phyloP scores from a whole-genome alignment of 1,284 basidiomycete genomes.

The Rugosomyces carneus region DNA sequence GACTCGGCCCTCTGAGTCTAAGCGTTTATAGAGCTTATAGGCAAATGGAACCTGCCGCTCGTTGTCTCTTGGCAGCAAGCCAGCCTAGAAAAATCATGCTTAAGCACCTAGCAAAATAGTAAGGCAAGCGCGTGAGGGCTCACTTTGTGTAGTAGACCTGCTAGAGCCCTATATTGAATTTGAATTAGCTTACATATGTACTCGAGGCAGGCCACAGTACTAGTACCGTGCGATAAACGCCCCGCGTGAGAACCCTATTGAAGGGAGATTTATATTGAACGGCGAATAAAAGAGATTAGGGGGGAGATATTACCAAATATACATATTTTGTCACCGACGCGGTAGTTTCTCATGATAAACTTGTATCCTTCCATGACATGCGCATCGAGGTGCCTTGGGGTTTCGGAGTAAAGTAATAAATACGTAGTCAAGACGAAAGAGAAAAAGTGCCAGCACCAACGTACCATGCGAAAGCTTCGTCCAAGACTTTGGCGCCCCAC shows the following conservation, averaged over 20 bases:
- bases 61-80: slow-evolving; percentile 48
- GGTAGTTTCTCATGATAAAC: slow-evolving; percentile 60
- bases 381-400: neutral
- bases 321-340: neutral
- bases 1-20: slow-evolving; percentile 43
- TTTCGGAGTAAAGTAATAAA: slow-evolving; percentile 1
- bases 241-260: slow-evolving; percentile 16
- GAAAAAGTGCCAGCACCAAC: slow-evolving; percentile 25
- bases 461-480: slow-evolving; percentile 46
- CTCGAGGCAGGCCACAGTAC: too few species aligned
- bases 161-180: slow-evolving; percentile 5
- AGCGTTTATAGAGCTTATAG: slow-evolving; percentile 56
- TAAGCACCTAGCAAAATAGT: neutral
- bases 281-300: neutral
- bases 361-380: slow-evolving; percentile 42
- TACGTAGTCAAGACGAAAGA: slow-evolving; percentile 41
- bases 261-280: slow-evolving; percentile 10
- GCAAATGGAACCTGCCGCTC: slow-evolving; percentile 62
- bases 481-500: slow-evolving; percentile 18
- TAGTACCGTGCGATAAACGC: slow-evolving; percentile 14
- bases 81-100: slow-evolving; percentile 26
- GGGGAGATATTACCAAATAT: neutral
- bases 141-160: slow-evolving; percentile 17
- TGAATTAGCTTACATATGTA: too few species aligned
- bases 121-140: neutral